Percentiles rank a stretch among this genome's conserved stretches.
These are phyloP conservation scores for Suillus lakei DNA, from an alignment of 768 basidiomycete genomes.

Conservation along the genomic window DNA sequence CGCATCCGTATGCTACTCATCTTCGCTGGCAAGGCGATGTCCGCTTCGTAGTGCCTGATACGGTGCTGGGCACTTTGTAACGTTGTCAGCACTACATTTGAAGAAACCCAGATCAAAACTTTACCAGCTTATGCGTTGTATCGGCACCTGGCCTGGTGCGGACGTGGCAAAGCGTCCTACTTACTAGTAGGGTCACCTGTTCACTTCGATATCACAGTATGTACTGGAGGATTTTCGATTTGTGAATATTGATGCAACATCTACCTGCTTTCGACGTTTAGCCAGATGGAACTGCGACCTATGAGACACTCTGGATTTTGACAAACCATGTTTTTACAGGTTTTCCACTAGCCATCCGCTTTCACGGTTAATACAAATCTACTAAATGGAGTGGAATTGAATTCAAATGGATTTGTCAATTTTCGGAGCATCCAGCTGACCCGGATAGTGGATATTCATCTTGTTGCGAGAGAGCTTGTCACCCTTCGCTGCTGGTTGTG, in stretches of 20 bases:
- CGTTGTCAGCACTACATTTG: background rate
- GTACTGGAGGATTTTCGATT: background rate
- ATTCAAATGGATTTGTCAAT: background rate
- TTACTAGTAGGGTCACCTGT: background rate
- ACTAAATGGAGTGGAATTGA: background rate
- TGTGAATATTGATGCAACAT: background rate
- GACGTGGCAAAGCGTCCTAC: background rate
- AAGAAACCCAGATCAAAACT: background rate
- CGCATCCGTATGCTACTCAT: background rate
- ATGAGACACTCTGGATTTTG: background rate
- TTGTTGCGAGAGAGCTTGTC: background rate
- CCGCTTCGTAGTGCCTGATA: background rate
- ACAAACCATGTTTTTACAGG: background rate
- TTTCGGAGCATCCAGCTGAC: background rate
- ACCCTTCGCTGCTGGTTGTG: background rate
- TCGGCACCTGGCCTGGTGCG: background rate
- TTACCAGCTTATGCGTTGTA: background rate
- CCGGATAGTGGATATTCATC: background rate
- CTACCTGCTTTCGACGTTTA: background rate
- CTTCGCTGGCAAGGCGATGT: background rate
- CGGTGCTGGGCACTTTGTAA: background rate
- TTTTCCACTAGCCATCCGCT: background rate
- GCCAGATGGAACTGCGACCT: background rate
- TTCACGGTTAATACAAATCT: background rate
- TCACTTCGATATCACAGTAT: background rate